A percentile compares a stretch with the other conserved stretches of the same genome.
phyloP scores from a whole-genome alignment of 352 stramenopile species.

The Halophytophthora batemanensis region DNA sequence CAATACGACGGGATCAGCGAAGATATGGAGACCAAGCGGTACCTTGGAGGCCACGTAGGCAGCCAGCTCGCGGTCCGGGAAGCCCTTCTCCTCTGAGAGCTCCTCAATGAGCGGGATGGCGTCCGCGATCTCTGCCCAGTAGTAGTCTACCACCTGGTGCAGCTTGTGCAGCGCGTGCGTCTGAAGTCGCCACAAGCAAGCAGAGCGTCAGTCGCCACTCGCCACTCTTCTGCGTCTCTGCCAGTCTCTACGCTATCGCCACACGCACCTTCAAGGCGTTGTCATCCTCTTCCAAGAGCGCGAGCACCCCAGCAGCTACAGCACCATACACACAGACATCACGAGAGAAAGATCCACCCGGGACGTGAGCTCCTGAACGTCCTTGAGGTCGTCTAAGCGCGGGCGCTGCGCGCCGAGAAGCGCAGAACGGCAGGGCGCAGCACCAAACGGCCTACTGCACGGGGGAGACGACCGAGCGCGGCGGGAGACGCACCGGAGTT shows the following conservation, averaged over 20 bases:
- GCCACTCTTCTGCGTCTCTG: background rate
- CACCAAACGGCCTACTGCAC: background rate
- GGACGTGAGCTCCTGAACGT: constrained; percentile 19
- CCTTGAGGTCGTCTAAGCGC: constrained; percentile 6
- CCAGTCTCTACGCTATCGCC: background rate
- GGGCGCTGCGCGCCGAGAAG: constrained; percentile 2
- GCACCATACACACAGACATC: constrained; percentile 11
- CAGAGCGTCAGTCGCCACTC: constrained; percentile 7
- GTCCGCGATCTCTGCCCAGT: constrained; percentile 94
- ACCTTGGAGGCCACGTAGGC: constrained; percentile 90
- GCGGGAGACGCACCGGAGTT: constrained; percentile 52
- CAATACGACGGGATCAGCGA: background rate
- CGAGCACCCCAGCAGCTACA: constrained; percentile 83
- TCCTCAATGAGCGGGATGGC: constrained; percentile 91
- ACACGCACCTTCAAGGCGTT: constrained; percentile 74
- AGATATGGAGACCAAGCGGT: background rate
- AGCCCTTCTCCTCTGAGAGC: constrained; percentile 92
- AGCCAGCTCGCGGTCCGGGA: constrained; percentile 88
- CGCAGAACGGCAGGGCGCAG: background rate
- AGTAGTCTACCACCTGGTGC: constrained; percentile 90
- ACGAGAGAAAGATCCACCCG: constrained; percentile 28
- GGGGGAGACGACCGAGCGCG: no score
- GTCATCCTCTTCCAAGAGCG: constrained; percentile 91
- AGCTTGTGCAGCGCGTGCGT: constrained; percentile 91
- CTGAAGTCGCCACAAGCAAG: constrained; percentile 24